Conservation (phyloP, 352 stramenopile species). For the Globisporangium spinosum region DNA sequence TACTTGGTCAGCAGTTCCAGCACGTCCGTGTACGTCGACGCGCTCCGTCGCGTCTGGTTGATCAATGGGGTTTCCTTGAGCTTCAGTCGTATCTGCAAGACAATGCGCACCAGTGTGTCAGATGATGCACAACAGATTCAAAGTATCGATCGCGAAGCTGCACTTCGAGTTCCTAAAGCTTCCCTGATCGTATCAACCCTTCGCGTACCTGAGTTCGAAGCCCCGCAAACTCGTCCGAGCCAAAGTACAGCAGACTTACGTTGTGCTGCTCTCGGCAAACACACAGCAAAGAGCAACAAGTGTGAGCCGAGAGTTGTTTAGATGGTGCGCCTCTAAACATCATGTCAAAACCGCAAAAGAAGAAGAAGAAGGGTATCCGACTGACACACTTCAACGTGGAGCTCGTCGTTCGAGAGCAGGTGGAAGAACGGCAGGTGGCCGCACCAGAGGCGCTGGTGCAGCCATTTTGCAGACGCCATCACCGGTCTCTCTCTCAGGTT, state of each 20-base stretch:
- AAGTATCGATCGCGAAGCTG: too few species aligned
- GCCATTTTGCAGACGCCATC: constrained; percentile 32
- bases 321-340: too few species aligned
- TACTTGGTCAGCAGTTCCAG: constrained; percentile 44
- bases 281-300: not conserved
- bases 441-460: constrained; percentile 39
- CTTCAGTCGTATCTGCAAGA: constrained; percentile 40
- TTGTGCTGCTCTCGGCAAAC: constrained; percentile 20
- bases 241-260: constrained; percentile 36
- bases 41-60: constrained; percentile 22
- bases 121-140: too few species aligned
- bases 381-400: constrained; percentile 24
- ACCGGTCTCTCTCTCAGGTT: not conserved
- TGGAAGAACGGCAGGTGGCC: constrained; percentile 44
- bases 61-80: constrained; percentile 40
- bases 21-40: constrained; percentile 21
- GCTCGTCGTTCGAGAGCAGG: constrained; percentile 29
- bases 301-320: not conserved
- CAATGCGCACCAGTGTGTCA: too few species aligned
- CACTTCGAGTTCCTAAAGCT: not conserved
- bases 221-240: constrained; percentile 29
- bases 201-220: constrained; percentile 34
- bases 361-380: too few species aligned
- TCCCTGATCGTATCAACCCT: too few species aligned
- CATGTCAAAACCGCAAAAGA: too few species aligned